A percentile compares a stretch with the other conserved stretches of the same genome.
phyloP scores from a whole-genome alignment of 306 rosid genomes.

The Casuarina equisetifolia region DNA sequence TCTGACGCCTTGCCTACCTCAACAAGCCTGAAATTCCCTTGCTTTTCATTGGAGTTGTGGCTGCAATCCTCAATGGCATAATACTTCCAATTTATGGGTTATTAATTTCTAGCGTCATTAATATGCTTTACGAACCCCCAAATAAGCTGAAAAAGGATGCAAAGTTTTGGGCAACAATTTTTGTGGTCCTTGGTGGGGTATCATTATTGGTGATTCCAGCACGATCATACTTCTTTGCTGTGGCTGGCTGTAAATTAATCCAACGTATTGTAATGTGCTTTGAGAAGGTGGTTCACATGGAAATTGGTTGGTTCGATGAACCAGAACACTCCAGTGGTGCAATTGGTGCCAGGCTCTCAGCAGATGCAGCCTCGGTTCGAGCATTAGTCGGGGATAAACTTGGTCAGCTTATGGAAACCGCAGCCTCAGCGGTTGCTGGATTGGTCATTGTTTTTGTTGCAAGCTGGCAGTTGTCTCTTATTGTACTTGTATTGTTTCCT shows the following conservation, averaged over 20 bases:
- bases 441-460: constrained; percentile 45
- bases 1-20: too few species aligned
- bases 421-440: constrained; percentile 32
- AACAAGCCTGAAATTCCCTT: too few species aligned
- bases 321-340: constrained; percentile 50
- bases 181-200: constrained; percentile 36
- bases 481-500: constrained; percentile 45
- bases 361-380: too few species aligned
- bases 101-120: too few species aligned
- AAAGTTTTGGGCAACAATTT: constrained; percentile 32
- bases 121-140: constrained; percentile 1
- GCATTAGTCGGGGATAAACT: too few species aligned
- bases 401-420: constrained; percentile 39
- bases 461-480: constrained; percentile 46
- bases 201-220: constrained; percentile 36
- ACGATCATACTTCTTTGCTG: constrained; percentile 45
- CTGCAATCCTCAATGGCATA: too few species aligned
- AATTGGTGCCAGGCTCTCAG: constrained; percentile 48
- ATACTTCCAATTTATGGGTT: too few species aligned
- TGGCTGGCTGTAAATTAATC: constrained; percentile 30
- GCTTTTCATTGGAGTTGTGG: too few species aligned
- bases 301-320: constrained; percentile 11
- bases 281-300: too few species aligned
- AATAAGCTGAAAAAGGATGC: constrained; percentile 12
- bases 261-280: too few species aligned